Conservation (phyloP, 2,329 filamentous ascomycete genomes). For the Sporothrix euskadiensis region DNA sequence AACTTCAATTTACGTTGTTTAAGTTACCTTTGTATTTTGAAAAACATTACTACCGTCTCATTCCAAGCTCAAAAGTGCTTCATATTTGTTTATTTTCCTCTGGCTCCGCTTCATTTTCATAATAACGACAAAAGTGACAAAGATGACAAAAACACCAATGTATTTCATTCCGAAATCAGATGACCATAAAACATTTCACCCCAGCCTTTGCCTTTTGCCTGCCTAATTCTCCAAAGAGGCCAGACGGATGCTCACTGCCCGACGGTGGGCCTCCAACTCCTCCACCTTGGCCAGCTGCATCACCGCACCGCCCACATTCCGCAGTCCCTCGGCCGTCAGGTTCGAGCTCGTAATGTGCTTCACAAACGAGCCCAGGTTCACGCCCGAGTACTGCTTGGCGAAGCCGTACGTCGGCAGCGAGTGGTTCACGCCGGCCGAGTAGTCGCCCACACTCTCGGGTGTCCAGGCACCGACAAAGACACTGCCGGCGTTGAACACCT, state of each 20-base stretch:
- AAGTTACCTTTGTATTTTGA: neutral
- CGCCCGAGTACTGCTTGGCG: constrained; percentile 96
- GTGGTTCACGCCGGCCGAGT: constrained; percentile 97
- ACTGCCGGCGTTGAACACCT: constrained; percentile 90
- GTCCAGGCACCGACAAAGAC: constrained; percentile 97
- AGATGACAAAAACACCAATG: neutral
- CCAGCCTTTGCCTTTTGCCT: neutral
- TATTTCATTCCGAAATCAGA: neutral
- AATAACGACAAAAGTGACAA: neutral
- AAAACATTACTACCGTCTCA: neutral
- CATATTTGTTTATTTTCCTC: constrained; percentile 4
- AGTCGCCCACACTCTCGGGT: constrained; percentile 95
- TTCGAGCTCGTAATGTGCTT: constrained; percentile 98
- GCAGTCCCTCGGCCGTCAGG: constrained; percentile 79
- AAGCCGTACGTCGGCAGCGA: constrained; percentile 96
- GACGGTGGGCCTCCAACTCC: constrained; percentile 87
- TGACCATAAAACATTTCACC: neutral
- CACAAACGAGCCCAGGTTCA: constrained; percentile 92
- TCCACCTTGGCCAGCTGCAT: constrained; percentile 96
- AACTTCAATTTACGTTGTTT: neutral
- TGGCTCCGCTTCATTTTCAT: neutral
- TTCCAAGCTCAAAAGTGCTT: neutral
- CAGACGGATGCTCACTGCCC: constrained; percentile 84
- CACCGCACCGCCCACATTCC: constrained; percentile 82
- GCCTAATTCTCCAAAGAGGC: constrained; percentile 26